phyloP scores from a whole-genome alignment of 1,284 basidiomycete genomes.

The Retiboletus flavoniger region DNA sequence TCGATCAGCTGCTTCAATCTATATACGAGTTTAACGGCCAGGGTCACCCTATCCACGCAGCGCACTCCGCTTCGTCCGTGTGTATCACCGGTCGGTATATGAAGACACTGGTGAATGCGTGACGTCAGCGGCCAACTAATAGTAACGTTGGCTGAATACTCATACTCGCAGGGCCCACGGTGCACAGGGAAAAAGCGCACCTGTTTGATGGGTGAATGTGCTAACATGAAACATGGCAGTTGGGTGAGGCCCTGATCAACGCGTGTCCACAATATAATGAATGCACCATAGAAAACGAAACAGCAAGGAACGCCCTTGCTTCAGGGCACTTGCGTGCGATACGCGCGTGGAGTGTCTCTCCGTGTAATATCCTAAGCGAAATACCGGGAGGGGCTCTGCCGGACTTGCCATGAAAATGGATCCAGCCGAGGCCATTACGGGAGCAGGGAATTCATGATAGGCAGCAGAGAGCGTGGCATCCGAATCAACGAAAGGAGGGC shows the following conservation, averaged over 20 bases:
- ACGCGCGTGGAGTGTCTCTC: slow-evolving; percentile 56
- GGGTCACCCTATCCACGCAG: slow-evolving; percentile 67
- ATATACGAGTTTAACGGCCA: slow-evolving; percentile 52
- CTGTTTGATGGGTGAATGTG: slow-evolving; percentile 41
- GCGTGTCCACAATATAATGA: not conserved
- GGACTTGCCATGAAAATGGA: slow-evolving; percentile 65
- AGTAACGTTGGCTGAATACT: not conserved
- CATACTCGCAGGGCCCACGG: slow-evolving; percentile 41
- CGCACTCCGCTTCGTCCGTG: slow-evolving; percentile 62
- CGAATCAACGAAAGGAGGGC: too few species aligned
- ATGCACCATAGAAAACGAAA: not conserved
- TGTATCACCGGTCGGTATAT: slow-evolving; percentile 68
- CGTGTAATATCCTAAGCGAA: slow-evolving; percentile 49
- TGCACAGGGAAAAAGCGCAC: slow-evolving; percentile 42
- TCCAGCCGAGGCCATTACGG: slow-evolving; percentile 50
- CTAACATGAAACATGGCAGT: slow-evolving; percentile 45
- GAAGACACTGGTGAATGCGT: slow-evolving; percentile 48
- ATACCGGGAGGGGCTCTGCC: not conserved
- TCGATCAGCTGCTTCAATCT: slow-evolving; percentile 30
- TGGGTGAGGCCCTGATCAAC: slow-evolving; percentile 37
- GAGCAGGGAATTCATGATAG: slow-evolving; percentile 54
- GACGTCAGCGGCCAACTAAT: slow-evolving; percentile 4
- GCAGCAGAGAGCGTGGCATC: slow-evolving; percentile 38
- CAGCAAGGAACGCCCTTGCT: slow-evolving; percentile 33
- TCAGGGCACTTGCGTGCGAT: slow-evolving; percentile 71